Conservation (phyloP, 1,139 yeast species). For the Yamadazyma blattariae region DNA sequence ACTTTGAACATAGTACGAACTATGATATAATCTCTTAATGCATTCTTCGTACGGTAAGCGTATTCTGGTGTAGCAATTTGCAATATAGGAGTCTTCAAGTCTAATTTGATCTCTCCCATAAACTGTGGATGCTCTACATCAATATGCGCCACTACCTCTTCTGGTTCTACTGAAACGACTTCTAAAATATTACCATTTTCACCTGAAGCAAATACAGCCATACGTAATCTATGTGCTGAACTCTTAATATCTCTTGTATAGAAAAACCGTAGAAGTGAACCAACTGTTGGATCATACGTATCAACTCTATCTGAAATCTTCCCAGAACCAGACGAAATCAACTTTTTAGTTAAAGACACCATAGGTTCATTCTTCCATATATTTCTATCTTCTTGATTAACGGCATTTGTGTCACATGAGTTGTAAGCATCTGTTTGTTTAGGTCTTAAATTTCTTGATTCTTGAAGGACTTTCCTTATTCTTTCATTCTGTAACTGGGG, state of each 20-base stretch:
- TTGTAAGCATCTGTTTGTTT: conserved; percentile 7
- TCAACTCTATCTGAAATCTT: conserved; percentile 1
- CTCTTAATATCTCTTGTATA: conserved; percentile 12
- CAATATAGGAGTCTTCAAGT: conserved; percentile 28
- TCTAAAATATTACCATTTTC: conserved; percentile 20
- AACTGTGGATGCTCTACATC: conserved; percentile 14
- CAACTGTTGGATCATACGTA: conserved; percentile 40
- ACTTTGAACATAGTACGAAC: conserved; percentile 26
- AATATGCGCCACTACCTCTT: conserved; percentile 2
- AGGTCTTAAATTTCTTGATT: conserved; percentile 3
- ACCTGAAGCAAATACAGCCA: conserved; percentile 36
- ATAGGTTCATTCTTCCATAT: too few species aligned
- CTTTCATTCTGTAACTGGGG: conserved; percentile 6
- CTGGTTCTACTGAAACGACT: conserved; percentile 9
- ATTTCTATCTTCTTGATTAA: too few species aligned
- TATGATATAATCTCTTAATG: conserved; percentile 19
- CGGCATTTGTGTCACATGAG: not conserved
- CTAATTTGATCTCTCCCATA: conserved; percentile 21
- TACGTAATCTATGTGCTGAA: conserved; percentile 12
- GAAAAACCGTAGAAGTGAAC: conserved; percentile 22
- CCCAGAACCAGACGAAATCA: too few species aligned
- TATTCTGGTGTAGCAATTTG: conserved; percentile 33
- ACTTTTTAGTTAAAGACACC: too few species aligned
- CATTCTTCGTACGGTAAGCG: conserved; percentile 12
- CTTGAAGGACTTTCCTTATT: conserved; percentile 4